phyloP scores from a whole-genome alignment of 805 yeast genomes.

The Hanseniaspora meyeri region DNA sequence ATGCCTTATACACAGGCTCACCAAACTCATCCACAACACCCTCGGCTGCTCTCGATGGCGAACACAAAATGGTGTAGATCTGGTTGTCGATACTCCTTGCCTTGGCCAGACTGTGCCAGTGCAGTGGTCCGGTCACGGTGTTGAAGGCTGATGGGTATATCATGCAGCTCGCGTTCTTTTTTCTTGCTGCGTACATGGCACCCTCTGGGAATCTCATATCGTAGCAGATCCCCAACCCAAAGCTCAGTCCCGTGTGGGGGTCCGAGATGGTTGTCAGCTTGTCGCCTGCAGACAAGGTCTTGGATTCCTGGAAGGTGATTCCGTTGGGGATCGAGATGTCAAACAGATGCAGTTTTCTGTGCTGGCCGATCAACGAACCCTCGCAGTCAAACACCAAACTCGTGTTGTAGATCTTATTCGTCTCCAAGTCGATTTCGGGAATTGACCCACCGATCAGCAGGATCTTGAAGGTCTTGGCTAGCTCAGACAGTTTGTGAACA shows the following conservation, averaged over 20 bases:
- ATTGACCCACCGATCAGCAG: constrained; percentile 82
- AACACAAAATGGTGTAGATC: constrained; percentile 60
- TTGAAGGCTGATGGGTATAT: constrained; percentile 76
- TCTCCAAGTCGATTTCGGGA: constrained; percentile 58
- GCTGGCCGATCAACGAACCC: constrained; percentile 76
- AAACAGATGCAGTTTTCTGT: constrained; percentile 80
- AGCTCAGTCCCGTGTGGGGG: constrained; percentile 32
- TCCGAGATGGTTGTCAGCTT: constrained; percentile 52
- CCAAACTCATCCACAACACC: constrained; percentile 12
- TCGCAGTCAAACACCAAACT: constrained; percentile 55
- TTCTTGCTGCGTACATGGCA: constrained; percentile 55
- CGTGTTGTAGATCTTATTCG: constrained; percentile 55
- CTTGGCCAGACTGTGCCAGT: constrained; percentile 66
- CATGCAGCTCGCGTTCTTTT: constrained; percentile 58
- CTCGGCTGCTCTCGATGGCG: constrained; percentile 72
- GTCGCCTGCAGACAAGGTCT: constrained; percentile 62
- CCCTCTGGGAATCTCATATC: constrained; percentile 73
- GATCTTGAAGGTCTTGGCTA: constrained; percentile 56
- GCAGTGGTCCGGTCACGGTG: constrained; percentile 73
- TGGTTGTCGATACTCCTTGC: constrained; percentile 68
- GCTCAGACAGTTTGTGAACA: constrained; percentile 44
- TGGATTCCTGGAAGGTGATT: constrained; percentile 75
- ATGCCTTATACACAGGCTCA: constrained; percentile 44
- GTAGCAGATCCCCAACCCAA: constrained; percentile 80
- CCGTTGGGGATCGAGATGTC: constrained; percentile 89